Base-by-base conservation (phyloP, 805 yeast genomes). In the Nematodospora valgi region DNA sequence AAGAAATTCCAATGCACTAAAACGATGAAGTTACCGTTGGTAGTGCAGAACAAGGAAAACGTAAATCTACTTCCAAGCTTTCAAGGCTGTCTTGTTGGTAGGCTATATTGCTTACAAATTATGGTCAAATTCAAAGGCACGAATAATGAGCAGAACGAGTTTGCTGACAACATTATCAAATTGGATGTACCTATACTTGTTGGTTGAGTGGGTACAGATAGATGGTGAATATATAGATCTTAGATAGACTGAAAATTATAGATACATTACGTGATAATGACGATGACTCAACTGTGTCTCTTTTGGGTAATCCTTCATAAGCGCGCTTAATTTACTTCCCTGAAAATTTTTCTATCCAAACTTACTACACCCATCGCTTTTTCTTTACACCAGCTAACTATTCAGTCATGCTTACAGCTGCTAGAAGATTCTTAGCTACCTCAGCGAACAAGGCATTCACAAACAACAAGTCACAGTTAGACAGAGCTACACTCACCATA, bases 401-500 rank as follows among this genome's bases (percentile, higher is more conserved):
- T n/a, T n/a, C 15, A 26, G 15, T 11, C 10, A 33, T 33, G 38
- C 27, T 34, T 11, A 30, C 21, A 19, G n/a, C 23, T 10, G 17
- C 22, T 15, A 29, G 28, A 23, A 32, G 44, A 29, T 33, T 8
- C 16, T 51, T 67, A 40, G 46, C 63, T 23, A 34, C 32, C 5
- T 19, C 23, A 15, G 29, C 34, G 23, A 11, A 8, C 29, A 49
- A 51, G 33, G 35, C 47, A n/a, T 59, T 54, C 34, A 48, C 50
- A 26, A 63, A 58, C 45, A 60, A 61, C 38, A 63, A 67, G 3
- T 55, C 71, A 6, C 57, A 49, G 38, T 62, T 82, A 33, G 85
- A 81, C 52, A 78, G 94, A 59, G 98, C 98, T 38, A 88, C 95
- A 11, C 74, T 91, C 51, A 82, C 95, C 17, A 81, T 91, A 51